phyloP scores from a whole-genome alignment of 2,329 filamentous ascomycete species.

The Allantophomopsis cytisporea region DNA sequence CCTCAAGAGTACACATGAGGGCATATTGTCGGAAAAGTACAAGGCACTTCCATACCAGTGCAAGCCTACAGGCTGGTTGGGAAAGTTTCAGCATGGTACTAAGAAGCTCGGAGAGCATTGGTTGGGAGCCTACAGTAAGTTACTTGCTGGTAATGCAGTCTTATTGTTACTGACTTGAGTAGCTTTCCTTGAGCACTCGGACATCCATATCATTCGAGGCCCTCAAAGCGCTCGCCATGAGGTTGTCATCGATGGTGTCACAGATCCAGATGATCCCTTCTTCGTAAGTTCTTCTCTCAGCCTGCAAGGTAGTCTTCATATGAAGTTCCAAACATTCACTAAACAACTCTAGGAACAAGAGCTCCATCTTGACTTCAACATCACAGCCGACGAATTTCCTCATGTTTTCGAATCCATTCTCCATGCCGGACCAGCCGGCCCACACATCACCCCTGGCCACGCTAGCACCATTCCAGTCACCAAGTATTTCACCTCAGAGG shows the following conservation, averaged over 20 bases:
- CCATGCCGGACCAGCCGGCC: constrained; percentile 1
- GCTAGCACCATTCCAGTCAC: too few species aligned
- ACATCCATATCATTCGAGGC: too few species aligned
- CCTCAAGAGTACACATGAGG: constrained; percentile 23
- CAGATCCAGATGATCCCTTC: too few species aligned
- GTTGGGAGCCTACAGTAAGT: constrained; percentile 33
- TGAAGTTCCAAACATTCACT: neutral
- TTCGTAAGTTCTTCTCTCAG: neutral
- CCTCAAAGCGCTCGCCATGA: too few species aligned
- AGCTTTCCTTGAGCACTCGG: constrained; percentile 7
- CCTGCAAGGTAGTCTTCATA: neutral
- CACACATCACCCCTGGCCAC: neutral
- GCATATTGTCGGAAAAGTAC: constrained; percentile 22
- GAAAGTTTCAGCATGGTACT: constrained; percentile 19
- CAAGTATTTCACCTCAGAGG: too few species aligned
- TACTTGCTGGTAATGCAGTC: neutral
- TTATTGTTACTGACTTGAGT: constrained; percentile 2
- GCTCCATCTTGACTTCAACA: neutral
- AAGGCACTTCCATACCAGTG: constrained; percentile 19
- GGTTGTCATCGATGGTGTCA: too few species aligned
- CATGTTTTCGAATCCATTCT: constrained; percentile 1
- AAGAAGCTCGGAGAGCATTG: constrained; percentile 26
- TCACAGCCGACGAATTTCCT: neutral
- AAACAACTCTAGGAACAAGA: constrained; percentile 1
- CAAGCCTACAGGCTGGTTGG: constrained; percentile 26